Evolutionary conservation across 2,329 filamentous ascomycete species (phyloP), one percentile per base, ranked within the genome.

Genomic region (Mollisia scopiformis): DNA sequence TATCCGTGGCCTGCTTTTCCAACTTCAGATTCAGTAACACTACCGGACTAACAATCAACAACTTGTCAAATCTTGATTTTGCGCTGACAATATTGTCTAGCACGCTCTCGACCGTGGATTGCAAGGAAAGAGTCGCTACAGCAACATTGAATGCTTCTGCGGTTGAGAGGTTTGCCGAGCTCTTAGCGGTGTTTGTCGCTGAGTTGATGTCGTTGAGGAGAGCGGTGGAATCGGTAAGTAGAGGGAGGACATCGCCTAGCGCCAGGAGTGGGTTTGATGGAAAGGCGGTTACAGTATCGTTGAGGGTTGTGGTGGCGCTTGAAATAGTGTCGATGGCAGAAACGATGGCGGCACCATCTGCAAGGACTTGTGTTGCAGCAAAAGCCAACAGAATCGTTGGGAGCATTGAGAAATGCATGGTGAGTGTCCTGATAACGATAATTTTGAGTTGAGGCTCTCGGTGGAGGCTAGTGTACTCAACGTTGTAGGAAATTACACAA

Each of bases 81-180:
- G 74, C 68, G 13, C 61, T 66, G 5, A 56, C 43, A 13, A 66
- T 53, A 8, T 60, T 70, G n/a, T 47, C 11, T 73, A 85, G 79
- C 70, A 71, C 77, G 58, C 83, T 76, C 72, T 80, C 71, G 35
- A 83, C 82, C 23, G 82, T 77, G 50, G 76, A 69, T 62, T 84
- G 70, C 70, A 79, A 77, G 61, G 79, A 78, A 71, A 75, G 73
- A 65, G 78, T 69, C 57, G 73, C 80, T 71, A 74, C 71, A 28
- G 82, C 74, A 7, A 71, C 63, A 2, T 65, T 58, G 6, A 78
- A 77, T 3, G 76, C 73, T 65, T 80, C 78, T n/a, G 69, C 61
- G 3, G 71, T n/a, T 6, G 74, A 73, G 51, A 83, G 74, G 11
- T 70, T 62, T 19, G 64, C 73, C 7, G 78, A 79, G 0, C 65